Percentiles rank a stretch among this genome's conserved stretches.
These are phyloP conservation scores for Ramaria rubella DNA, from an alignment of 768 basidiomycete genomes.

Conservation along the genomic window DNA sequence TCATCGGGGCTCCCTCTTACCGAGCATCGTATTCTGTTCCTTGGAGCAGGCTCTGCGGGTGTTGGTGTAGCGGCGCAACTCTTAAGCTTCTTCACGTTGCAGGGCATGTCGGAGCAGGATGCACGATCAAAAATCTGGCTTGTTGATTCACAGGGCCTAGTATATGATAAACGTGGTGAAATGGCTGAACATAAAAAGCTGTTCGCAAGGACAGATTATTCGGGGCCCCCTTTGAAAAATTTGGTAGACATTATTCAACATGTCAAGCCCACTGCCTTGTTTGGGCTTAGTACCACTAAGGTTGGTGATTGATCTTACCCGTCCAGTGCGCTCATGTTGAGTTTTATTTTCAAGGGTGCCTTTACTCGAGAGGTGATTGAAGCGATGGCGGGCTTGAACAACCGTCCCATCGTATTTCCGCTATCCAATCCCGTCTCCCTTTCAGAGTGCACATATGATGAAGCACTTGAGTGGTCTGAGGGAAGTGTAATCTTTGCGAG, in stretches of 20 bases:
- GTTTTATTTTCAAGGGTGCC: slow-evolving; percentile 42
- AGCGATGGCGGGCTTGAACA: slow-evolving; percentile 72
- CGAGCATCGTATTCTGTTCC: slow-evolving; percentile 83
- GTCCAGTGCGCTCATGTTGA: not conserved
- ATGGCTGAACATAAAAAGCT: slow-evolving; percentile 83
- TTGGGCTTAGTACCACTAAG: slow-evolving; percentile 83
- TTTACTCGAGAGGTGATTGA: slow-evolving; percentile 68
- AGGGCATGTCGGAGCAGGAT: slow-evolving; percentile 70
- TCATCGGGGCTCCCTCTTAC: slow-evolving; percentile 62
- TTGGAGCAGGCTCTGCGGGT: slow-evolving; percentile 87
- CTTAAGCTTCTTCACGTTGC: slow-evolving; percentile 80
- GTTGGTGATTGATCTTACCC: slow-evolving; percentile 27
- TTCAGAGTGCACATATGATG: slow-evolving; percentile 73
- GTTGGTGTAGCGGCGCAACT: slow-evolving; percentile 89
- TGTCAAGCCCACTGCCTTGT: slow-evolving; percentile 81
- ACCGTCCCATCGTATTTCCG: slow-evolving; percentile 86
- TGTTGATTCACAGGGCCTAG: slow-evolving; percentile 81
- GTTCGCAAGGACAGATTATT: slow-evolving; percentile 79
- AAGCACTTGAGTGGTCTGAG: slow-evolving; percentile 63
- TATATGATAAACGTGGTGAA: slow-evolving; percentile 67
- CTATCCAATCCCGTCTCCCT: slow-evolving; percentile 83
- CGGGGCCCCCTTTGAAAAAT: slow-evolving; percentile 65
- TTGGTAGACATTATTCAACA: slow-evolving; percentile 72
- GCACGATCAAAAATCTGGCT: slow-evolving; percentile 75
- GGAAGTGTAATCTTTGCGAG: slow-evolving; percentile 81